Conservation (phyloP, 352 stramenopile species). For the Pythium grandisporangium region DNA sequence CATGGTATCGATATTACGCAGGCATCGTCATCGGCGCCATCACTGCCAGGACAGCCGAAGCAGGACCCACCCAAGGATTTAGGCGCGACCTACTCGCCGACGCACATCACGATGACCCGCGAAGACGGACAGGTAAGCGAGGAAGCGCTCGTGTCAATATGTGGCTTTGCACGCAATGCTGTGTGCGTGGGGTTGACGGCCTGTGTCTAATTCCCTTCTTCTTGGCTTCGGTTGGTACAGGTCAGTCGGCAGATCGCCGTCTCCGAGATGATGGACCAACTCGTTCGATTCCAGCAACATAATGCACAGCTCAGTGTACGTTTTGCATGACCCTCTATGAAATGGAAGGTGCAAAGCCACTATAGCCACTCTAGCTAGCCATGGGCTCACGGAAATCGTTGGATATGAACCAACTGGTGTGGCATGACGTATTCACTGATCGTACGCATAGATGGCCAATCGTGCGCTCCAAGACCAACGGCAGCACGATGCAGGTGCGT, state of each 20-base stretch:
- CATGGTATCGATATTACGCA: too few species aligned
- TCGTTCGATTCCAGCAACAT: conserved; percentile 55
- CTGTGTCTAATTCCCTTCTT: too few species aligned
- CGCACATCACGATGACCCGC: conserved; percentile 65
- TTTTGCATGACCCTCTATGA: too few species aligned
- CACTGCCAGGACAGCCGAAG: neutral
- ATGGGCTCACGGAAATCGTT: neutral
- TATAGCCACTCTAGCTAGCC: neutral
- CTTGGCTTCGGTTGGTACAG: conserved; percentile 13
- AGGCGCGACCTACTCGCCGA: conserved; percentile 52
- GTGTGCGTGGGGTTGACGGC: too few species aligned
- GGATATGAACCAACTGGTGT: neutral
- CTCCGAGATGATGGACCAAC: conserved; percentile 74
- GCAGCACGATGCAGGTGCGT: conserved; percentile 45
- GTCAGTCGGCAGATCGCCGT: conserved; percentile 66
- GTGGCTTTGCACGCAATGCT: neutral
- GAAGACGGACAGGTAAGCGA: conserved; percentile 37
- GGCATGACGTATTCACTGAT: neutral
- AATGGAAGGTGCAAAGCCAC: too few species aligned
- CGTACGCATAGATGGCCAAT: conserved; percentile 44
- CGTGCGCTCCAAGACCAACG: conserved; percentile 57
- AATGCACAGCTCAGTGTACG: conserved; percentile 66
- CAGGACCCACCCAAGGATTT: conserved; percentile 8
- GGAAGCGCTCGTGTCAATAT: neutral
- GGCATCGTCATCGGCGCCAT: neutral